Percentiles rank a stretch among this genome's conserved stretches.
Conservation (phyloP, 1,284 basidiomycete species). For the Gastroboletus turbinatus region DNA sequence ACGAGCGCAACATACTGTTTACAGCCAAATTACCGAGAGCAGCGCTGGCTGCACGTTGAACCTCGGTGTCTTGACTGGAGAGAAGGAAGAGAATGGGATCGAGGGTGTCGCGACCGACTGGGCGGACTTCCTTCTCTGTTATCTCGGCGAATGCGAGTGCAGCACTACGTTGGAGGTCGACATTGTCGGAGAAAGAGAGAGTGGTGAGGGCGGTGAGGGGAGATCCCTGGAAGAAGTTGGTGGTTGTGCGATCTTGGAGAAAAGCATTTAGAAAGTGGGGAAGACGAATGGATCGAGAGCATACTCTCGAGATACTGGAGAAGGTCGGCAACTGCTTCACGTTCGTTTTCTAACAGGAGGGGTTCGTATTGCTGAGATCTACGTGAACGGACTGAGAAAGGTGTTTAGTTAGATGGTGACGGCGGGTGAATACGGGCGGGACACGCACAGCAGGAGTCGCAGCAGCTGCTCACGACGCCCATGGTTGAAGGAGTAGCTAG, state of each 20-base stretch:
- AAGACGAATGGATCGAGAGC: slow-evolving; percentile 5
- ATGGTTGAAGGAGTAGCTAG: slow-evolving; percentile 30
- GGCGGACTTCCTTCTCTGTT: slow-evolving; percentile 98
- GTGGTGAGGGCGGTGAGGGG: slow-evolving; percentile 94
- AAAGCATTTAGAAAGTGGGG: slow-evolving; percentile 9
- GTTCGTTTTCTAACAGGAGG: slow-evolving; percentile 93
- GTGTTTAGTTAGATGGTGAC: slow-evolving; percentile 7
- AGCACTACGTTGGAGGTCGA: slow-evolving; percentile 97
- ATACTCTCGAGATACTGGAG: slow-evolving; percentile 97
- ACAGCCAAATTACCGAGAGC: slow-evolving; percentile 99
- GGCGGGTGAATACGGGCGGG: slow-evolving; percentile 13
- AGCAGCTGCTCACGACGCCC: slow-evolving; percentile 68
- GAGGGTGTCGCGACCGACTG: slow-evolving; percentile 95
- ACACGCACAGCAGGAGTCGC: slow-evolving; percentile 72
- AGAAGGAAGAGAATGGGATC: slow-evolving; percentile 98
- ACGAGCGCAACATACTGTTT: slow-evolving; percentile 71
- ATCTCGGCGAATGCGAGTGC: slow-evolving; percentile 99
- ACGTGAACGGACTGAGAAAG: slow-evolving; percentile 62
- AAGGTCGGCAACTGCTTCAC: slow-evolving; percentile 97
- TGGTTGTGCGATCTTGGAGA: slow-evolving; percentile 83
- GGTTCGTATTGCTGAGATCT: slow-evolving; percentile 91
- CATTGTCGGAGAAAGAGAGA: slow-evolving; percentile 98
- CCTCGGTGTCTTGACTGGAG: slow-evolving; percentile 97
- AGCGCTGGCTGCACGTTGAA: slow-evolving; percentile 96
- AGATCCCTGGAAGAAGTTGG: slow-evolving; percentile 93